Evolutionary conservation across 2,329 filamentous ascomycete species (phyloP).

Genomic region (Xylariaceae sp.): DNA sequence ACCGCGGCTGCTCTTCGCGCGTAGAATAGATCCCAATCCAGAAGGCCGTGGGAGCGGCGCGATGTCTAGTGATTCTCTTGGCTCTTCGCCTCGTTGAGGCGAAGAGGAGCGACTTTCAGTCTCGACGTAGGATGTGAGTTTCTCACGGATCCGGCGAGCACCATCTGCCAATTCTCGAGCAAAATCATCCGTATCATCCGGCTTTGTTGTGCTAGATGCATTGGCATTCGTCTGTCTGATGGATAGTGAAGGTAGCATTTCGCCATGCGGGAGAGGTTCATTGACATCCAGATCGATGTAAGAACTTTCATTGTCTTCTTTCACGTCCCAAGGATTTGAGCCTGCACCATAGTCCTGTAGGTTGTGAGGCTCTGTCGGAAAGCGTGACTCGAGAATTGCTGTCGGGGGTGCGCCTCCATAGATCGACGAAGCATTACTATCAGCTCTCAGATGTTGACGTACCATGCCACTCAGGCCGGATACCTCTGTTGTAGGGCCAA

Average conservation of each 20-base stretch:
- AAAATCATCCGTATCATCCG: constrained; percentile 59
- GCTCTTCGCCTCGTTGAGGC: constrained; percentile 36
- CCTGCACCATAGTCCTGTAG: constrained; percentile 34
- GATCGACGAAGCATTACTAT: constrained; percentile 79
- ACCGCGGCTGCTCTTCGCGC: constrained; percentile 64
- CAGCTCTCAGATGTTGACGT: constrained; percentile 76
- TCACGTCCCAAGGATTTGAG: constrained; percentile 45
- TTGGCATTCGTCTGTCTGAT: neutral
- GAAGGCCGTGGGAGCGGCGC: constrained; percentile 42
- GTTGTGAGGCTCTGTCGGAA: constrained; percentile 35
- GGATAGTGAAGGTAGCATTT: constrained; percentile 15
- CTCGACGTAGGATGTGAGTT: constrained; percentile 66
- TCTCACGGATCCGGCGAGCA: constrained; percentile 69
- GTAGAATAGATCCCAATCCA: constrained; percentile 59
- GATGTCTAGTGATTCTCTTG: constrained; percentile 30
- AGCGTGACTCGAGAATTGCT: constrained; percentile 38
- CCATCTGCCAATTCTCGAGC: constrained; percentile 69
- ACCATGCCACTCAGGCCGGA: constrained; percentile 77
- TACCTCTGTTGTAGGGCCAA: constrained; percentile 55
- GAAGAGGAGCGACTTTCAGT: constrained; percentile 53
- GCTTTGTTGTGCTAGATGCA: neutral
- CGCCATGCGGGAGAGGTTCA: constrained; percentile 24
- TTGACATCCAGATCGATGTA: constrained; percentile 28
- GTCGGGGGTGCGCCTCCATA: constrained; percentile 53
- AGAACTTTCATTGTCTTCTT: constrained; percentile 31